Evolutionary conservation across 1,139 yeast genomes (phyloP).

Genomic region (Debaryomyces coudertii): DNA sequence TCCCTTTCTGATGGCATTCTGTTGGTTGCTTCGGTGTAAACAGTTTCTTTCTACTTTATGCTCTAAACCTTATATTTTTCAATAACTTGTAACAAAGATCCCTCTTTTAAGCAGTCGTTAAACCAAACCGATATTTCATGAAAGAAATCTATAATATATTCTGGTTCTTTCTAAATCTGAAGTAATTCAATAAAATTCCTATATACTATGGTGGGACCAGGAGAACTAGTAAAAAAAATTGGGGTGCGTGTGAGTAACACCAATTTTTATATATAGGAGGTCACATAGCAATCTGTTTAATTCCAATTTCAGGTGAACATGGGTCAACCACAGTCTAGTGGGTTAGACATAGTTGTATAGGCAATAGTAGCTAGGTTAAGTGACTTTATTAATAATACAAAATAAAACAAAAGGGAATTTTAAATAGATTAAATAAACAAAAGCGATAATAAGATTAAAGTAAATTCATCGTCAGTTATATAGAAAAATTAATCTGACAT

Average conservation of each 20-base stretch:
- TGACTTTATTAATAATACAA: conserved; percentile 6
- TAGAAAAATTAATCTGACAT: conserved; percentile 9
- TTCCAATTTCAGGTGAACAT: not conserved
- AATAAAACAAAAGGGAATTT: conserved; percentile 2
- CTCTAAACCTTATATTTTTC: not conserved
- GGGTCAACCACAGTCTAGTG: not conserved
- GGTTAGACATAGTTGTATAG: not conserved
- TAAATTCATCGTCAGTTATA: conserved; percentile 8
- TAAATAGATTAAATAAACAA: conserved; percentile 9
- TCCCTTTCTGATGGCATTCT: conserved; percentile 5
- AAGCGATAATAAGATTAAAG: conserved; percentile 2
- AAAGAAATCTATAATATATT: not conserved
- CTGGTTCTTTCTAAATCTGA: not conserved
- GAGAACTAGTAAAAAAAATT: not conserved
- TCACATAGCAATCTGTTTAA: not conserved
- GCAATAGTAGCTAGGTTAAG: not conserved
- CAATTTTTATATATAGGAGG: conserved; percentile 4
- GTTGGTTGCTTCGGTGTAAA: not conserved
- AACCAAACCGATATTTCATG: not conserved
- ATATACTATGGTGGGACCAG: not conserved
- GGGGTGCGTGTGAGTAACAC: conserved; percentile 2
- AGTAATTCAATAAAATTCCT: not conserved
- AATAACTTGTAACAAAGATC: not conserved
- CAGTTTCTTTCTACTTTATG: not conserved
- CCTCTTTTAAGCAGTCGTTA: not conserved